phyloP scores from a whole-genome alignment of 2,329 filamentous ascomycete species.

The Dactylellina cionopaga region DNA sequence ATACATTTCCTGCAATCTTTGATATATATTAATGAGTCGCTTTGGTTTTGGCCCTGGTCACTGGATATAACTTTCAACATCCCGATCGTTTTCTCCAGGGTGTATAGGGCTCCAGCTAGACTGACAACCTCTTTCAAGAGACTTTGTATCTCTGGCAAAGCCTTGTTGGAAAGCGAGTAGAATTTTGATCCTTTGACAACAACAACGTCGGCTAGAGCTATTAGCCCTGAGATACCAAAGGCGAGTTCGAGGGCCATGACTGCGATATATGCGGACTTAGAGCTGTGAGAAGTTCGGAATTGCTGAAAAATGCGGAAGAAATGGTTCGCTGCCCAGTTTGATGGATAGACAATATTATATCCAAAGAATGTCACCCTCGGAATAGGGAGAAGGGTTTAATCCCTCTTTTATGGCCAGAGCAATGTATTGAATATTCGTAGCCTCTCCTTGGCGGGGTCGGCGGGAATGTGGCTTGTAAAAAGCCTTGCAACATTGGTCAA shows the following conservation, averaged over 20 bases:
- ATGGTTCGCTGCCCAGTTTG: too few relatives aligned
- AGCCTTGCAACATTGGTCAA: too few relatives aligned
- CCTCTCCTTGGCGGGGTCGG: too few relatives aligned
- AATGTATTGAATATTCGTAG: too few relatives aligned
- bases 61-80: not conserved
- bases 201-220: slow-evolving; percentile 16
- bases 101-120: not conserved
- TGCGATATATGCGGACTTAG: too few relatives aligned
- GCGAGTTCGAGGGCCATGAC: slow-evolving; percentile 28
- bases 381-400: too few relatives aligned
- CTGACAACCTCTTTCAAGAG: slow-evolving; percentile 14
- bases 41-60: not conserved
- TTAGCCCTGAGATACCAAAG: slow-evolving; percentile 15
- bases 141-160: slow-evolving; percentile 18
- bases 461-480: too few relatives aligned
- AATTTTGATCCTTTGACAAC: slow-evolving; percentile 18
- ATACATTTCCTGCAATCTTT: slow-evolving; percentile 20
- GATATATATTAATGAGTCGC: slow-evolving; percentile 16
- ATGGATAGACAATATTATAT: too few relatives aligned
- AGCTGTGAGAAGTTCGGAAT: too few relatives aligned
- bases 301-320: too few relatives aligned
- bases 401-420: too few relatives aligned
- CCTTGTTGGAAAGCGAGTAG: slow-evolving; percentile 12
- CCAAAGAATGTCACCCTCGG: too few relatives aligned
- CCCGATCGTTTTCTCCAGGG: slow-evolving; percentile 9